These are phyloP conservation scores for Paraconiothyrium sp. DNA, from an alignment of 2,329 filamentous ascomycete species.

Conservation along the genomic window DNA sequence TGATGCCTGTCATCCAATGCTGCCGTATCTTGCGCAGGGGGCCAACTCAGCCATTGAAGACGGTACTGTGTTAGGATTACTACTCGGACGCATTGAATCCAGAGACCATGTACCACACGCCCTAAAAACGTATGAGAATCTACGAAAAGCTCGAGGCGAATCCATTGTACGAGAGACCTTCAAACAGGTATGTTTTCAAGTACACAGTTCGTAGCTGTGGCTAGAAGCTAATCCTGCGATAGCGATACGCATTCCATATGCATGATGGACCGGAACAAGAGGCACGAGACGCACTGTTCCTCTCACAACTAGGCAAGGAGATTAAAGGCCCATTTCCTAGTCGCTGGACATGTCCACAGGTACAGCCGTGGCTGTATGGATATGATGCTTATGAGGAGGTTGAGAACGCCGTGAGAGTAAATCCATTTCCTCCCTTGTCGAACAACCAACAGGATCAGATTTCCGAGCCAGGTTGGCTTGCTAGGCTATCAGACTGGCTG, in stretches of 20 bases:
- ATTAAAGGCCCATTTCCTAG: constrained; percentile 67
- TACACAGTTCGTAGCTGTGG: neutral
- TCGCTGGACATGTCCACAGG: constrained; percentile 59
- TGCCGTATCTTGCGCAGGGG: constrained; percentile 52
- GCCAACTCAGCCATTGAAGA: constrained; percentile 75
- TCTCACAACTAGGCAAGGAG: constrained; percentile 63
- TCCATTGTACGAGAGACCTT: constrained; percentile 71
- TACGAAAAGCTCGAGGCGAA: constrained; percentile 60
- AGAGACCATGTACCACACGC: constrained; percentile 46
- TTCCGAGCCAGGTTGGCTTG: neutral
- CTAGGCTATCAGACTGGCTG: neutral
- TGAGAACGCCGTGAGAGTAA: constrained; percentile 24
- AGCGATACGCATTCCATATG: constrained; percentile 52
- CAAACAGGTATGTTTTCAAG: constrained; percentile 47
- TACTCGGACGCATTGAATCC: constrained; percentile 53
- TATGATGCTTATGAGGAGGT: constrained; percentile 47
- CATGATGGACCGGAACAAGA: constrained; percentile 65
- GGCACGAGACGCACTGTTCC: constrained; percentile 66
- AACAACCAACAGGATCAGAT: neutral
- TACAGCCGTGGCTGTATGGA: constrained; percentile 48
- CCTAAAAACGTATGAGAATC: constrained; percentile 55
- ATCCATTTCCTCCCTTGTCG: neutral
- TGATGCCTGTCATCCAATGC: constrained; percentile 47
- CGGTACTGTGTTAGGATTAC: constrained; percentile 69
- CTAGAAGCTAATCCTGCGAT: neutral